These are phyloP conservation scores for Ceratocystis lukuohia DNA, from an alignment of 2,329 filamentous ascomycete species.

Conservation along the genomic window DNA sequence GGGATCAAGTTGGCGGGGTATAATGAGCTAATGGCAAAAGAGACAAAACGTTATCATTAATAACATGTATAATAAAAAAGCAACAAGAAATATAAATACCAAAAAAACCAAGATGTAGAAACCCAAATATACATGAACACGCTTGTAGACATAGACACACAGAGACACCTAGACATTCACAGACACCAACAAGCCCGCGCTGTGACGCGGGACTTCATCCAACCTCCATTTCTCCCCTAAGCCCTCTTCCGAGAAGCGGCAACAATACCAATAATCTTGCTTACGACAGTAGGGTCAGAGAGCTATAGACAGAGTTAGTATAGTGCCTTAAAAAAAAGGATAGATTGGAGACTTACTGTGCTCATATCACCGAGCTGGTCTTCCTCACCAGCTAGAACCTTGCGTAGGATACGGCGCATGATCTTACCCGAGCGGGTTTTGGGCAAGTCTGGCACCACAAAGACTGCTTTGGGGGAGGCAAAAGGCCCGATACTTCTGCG, in stretches of 20 bases:
- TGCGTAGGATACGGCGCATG: constrained; percentile 91
- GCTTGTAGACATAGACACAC: constrained; percentile 10
- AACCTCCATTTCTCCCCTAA: not conserved
- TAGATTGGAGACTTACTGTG: constrained; percentile 77
- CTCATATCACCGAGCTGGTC: constrained; percentile 89
- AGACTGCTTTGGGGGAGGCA: constrained; percentile 87
- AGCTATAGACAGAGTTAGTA: constrained; percentile 38
- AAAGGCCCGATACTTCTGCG: constrained; percentile 96
- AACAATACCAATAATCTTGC: constrained; percentile 75
- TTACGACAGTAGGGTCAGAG: constrained; percentile 78
- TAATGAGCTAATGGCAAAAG: constrained; percentile 4
- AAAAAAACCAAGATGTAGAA: constrained; percentile 9
- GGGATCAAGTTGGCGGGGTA: not conserved
- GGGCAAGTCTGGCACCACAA: constrained; percentile 80
- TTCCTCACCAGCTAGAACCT: constrained; percentile 94
- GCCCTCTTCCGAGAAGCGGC: constrained; percentile 45
- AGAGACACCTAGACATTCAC: not conserved
- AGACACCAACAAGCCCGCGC: not conserved
- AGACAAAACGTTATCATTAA: constrained; percentile 5
- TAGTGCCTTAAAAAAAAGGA: constrained; percentile 47
- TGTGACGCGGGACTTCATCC: not conserved
- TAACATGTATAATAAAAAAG: constrained; percentile 3
- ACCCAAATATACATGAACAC: constrained; percentile 14
- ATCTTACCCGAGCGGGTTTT: constrained; percentile 99
- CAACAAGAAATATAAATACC: constrained; percentile 7